phyloP scores from a whole-genome alignment of 345 rosid genomes.

The Camelina sativa region DNA sequence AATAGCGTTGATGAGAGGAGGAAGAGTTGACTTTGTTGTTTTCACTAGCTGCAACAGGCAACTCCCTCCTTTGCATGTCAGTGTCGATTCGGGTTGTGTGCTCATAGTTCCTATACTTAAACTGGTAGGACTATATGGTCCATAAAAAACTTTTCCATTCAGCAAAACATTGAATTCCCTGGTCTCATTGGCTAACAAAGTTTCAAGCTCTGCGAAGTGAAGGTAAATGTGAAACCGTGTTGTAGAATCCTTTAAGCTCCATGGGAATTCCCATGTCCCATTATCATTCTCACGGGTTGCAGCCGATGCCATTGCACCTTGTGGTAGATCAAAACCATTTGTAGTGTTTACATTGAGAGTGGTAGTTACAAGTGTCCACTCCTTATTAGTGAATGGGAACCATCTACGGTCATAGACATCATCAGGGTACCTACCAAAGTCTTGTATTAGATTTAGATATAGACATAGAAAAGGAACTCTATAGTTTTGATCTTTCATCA shows the following conservation, averaged over 20 bases:
- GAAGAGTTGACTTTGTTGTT: not conserved
- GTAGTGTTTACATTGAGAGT: not conserved
- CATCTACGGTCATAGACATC: not conserved
- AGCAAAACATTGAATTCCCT: not conserved
- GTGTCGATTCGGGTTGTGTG: not conserved
- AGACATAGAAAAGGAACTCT: not conserved
- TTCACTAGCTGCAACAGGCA: not conserved
- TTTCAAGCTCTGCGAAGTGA: not conserved
- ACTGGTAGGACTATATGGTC: not conserved
- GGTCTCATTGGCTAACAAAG: not conserved
- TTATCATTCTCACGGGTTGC: not conserved
- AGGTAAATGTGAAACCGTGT: not conserved
- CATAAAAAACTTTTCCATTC: not conserved
- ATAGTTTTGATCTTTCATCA: not conserved
- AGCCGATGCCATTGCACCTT: not conserved
- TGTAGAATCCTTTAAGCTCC: not conserved
- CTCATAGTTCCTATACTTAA: not conserved
- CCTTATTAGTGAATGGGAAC: not conserved
- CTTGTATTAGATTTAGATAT: not conserved
- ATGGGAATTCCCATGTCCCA: not conserved
- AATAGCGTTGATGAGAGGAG: slow-evolving; percentile 7
- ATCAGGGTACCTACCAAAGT: not conserved
- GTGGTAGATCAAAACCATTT: not conserved
- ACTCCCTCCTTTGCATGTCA: not conserved
- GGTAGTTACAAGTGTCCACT: not conserved